A percentile compares a stretch with the other conserved stretches of the same genome.
These are phyloP conservation scores for Mortierella polycephala DNA, from an alignment of 371 early-diverging fungal genomes.

Conservation along the genomic window DNA sequence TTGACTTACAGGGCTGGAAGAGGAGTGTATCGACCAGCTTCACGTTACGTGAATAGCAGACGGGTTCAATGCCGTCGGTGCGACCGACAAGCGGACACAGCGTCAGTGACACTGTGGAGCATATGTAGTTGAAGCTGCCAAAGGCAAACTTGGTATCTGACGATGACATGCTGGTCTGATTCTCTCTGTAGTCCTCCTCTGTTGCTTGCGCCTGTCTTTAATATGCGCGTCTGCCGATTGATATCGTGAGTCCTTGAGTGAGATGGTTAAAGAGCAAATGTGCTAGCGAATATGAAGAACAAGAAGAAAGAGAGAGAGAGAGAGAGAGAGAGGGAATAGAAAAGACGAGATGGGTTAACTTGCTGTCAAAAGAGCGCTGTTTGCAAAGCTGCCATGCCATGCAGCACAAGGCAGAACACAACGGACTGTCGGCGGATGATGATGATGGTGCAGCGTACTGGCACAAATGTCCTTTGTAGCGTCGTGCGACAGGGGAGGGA, in stretches of 20 bases:
- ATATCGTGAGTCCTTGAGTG: background rate
- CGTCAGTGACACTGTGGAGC: slow-evolving; percentile 83
- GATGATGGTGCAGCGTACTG: too few relatives aligned
- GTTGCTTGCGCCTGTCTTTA: too few relatives aligned
- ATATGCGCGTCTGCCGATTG: background rate
- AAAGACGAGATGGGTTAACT: too few relatives aligned
- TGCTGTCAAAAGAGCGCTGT: too few relatives aligned
- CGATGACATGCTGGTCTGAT: slow-evolving; percentile 15
- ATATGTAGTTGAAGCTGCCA: slow-evolving; percentile 89
- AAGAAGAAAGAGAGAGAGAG: background rate
- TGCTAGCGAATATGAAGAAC: background rate
- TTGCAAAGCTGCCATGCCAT: too few relatives aligned
- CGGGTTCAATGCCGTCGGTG: slow-evolving; percentile 81
- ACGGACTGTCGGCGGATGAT: too few relatives aligned
- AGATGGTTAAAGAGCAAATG: background rate
- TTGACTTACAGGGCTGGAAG: slow-evolving; percentile 86
- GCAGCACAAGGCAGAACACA: too few relatives aligned
- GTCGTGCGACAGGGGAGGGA: too few relatives aligned
- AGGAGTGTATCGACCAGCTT: slow-evolving; percentile 81
- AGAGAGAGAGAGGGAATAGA: background rate
- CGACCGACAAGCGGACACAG: slow-evolving; percentile 90
- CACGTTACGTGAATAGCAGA: slow-evolving; percentile 94
- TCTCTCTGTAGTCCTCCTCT: background rate
- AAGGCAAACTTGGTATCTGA: slow-evolving; percentile 68
- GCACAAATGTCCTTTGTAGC: too few relatives aligned